Evolutionary conservation across 176 grass and related monocot genomes (phyloP).

Genomic region (Pontederia crassipes): DNA sequence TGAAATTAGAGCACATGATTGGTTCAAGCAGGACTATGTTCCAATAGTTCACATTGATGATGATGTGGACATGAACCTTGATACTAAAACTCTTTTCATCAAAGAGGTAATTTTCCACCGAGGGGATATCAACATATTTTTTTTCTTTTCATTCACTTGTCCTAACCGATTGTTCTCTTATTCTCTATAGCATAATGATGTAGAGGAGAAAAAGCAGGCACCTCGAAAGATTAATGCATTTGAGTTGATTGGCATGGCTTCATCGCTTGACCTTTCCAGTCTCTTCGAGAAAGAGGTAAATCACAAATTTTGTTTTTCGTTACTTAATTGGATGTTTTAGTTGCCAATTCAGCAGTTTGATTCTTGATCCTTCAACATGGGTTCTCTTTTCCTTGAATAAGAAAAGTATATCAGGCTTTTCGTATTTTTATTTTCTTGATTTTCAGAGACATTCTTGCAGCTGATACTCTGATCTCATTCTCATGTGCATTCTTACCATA

Average conservation of each 20-base stretch:
- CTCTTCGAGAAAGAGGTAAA: conserved; percentile 91
- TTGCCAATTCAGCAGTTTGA: not conserved
- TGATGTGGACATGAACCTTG: conserved; percentile 39
- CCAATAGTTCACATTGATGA: conserved; percentile 38
- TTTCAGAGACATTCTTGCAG: too few species aligned
- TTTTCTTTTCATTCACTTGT: not conserved
- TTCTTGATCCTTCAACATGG: too few species aligned
- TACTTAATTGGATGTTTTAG: too few species aligned
- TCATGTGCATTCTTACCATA: too few species aligned
- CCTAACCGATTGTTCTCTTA: not conserved
- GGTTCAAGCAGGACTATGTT: conserved; percentile 59
- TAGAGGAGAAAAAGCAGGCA: conserved; percentile 13
- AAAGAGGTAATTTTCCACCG: conserved; percentile 42
- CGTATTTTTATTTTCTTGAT: too few species aligned
- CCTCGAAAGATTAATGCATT: conserved; percentile 64
- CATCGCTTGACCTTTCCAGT: conserved; percentile 77
- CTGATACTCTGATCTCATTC: too few species aligned
- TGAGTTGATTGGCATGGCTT: conserved; percentile 89
- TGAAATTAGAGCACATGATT: conserved; percentile 55
- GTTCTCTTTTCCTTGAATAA: not conserved
- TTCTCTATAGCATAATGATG: conserved; percentile 36
- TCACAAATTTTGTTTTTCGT: not conserved
- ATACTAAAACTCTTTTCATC: conserved; percentile 17
- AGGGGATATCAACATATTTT: not conserved
- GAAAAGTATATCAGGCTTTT: not conserved